Evolutionary conservation across 257 asterid species (phyloP).

Genomic region (Knoxia roxburghii): DNA sequence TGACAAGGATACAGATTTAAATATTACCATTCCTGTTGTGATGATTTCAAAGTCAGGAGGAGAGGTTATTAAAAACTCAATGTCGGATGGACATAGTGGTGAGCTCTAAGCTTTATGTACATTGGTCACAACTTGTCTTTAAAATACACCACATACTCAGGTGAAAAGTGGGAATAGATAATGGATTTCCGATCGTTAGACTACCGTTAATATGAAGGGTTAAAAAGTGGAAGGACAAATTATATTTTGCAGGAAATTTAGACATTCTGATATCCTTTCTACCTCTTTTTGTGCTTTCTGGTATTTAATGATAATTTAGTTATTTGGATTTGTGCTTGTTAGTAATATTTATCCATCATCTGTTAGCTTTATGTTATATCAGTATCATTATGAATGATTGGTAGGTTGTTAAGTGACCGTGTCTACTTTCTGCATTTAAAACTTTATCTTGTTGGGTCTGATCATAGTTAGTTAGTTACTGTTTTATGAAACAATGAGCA

Average conservation of each 20-base stretch:
- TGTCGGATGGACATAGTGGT: slow-evolving; percentile 58
- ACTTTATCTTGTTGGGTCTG: neutral
- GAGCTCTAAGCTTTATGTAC: slow-evolving; percentile 16
- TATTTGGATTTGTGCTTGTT: neutral
- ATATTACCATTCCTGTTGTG: slow-evolving; percentile 71
- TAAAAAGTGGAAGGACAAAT: neutral
- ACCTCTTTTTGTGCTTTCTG: neutral
- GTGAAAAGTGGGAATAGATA: neutral
- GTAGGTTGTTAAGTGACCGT: neutral
- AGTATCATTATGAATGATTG: neutral
- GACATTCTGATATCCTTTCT: neutral
- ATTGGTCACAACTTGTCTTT: slow-evolving; percentile 9
- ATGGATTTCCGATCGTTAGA: neutral
- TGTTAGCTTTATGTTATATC: neutral
- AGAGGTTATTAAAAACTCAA: slow-evolving; percentile 52
- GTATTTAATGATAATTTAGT: neutral
- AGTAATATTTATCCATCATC: neutral
- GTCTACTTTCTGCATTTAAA: neutral
- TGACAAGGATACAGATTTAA: slow-evolving; percentile 40
- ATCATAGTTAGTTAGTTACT: neutral
- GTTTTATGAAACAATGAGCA: neutral
- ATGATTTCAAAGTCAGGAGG: slow-evolving; percentile 75
- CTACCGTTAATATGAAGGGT: neutral
- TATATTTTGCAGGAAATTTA: neutral
- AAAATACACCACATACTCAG: neutral